Conservation (phyloP, 139 green algal species). For the Picochlorum sp. region DNA sequence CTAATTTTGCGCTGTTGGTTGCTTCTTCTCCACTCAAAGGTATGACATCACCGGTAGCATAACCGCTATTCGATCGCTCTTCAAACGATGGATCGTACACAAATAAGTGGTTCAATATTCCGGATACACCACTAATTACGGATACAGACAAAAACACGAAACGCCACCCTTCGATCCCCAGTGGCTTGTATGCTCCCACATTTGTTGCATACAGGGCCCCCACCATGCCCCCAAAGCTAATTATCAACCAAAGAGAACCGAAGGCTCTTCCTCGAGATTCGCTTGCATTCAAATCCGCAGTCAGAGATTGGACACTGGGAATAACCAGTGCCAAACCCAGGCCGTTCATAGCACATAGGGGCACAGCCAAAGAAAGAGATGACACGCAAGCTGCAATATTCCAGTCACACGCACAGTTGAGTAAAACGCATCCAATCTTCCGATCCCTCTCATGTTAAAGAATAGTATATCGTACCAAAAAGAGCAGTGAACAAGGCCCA, state of each 20-base stretch:
- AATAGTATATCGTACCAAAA: no score
- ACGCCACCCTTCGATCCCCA: slow-evolving; percentile 53
- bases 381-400: no score
- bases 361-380: slow-evolving; percentile 22
- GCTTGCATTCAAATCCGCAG: slow-evolving; percentile 42
- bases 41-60: background rate
- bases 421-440: no score
- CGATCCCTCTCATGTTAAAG: no score
- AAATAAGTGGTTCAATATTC: slow-evolving; percentile 19
- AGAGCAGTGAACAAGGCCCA: slow-evolving; percentile 56
- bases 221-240: slow-evolving; percentile 32
- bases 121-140: slow-evolving; percentile 23
- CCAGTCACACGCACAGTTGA: no score
- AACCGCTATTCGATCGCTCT: background rate
- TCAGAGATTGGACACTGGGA: slow-evolving; percentile 49
- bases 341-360: slow-evolving; percentile 56
- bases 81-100: slow-evolving; percentile 11
- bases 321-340: slow-evolving; percentile 61
- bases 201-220: slow-evolving; percentile 62
- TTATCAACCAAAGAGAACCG: slow-evolving; percentile 45
- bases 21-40: background rate
- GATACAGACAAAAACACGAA: slow-evolving; percentile 46
- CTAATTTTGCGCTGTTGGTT: background rate
- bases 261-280: slow-evolving; percentile 45
- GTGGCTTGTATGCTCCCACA: slow-evolving; percentile 16